phyloP scores from a whole-genome alignment of 2,329 filamentous ascomycete genomes.

The Aspergillus floridensis region DNA sequence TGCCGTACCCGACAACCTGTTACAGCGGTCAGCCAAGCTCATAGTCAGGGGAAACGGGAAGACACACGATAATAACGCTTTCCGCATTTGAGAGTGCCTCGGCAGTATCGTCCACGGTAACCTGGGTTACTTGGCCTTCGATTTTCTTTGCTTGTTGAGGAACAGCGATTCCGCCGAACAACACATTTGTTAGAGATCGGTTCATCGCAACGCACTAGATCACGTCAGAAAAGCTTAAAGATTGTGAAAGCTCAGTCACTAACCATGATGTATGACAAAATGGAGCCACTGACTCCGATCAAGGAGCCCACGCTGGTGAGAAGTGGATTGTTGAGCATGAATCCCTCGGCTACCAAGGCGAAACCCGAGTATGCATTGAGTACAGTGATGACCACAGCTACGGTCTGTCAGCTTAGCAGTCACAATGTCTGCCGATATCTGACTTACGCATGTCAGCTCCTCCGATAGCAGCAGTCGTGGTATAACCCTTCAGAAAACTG shows the following conservation, averaged over 20 bases:
- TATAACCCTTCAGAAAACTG: conserved; percentile 82
- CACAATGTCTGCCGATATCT: conserved; percentile 5
- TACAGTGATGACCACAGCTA: conserved; percentile 80
- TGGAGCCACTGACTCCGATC: conserved; percentile 85
- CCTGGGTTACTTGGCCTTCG: conserved; percentile 75
- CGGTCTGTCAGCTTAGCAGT: conserved; percentile 18
- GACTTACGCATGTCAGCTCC: conserved; percentile 80
- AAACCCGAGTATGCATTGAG: conserved; percentile 90
- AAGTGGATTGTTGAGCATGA: conserved; percentile 86
- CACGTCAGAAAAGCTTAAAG: background rate
- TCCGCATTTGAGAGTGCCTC: conserved; percentile 74
- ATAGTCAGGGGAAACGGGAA: background rate
- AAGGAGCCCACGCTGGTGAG: conserved; percentile 81
- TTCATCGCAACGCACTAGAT: conserved; percentile 80
- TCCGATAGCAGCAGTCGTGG: conserved; percentile 82
- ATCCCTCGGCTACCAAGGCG: conserved; percentile 82
- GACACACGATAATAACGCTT: conserved; percentile 71
- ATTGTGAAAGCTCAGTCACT: background rate
- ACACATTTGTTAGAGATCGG: conserved; percentile 78
- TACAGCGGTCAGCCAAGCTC: background rate
- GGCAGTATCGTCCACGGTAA: conserved; percentile 75
- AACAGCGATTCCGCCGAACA: conserved; percentile 77
- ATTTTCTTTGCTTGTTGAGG: conserved; percentile 64
- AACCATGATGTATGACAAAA: conserved; percentile 76
- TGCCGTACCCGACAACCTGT: conserved; percentile 79